phyloP scores from a whole-genome alignment of 1,139 yeast species.

The Geotrichum carabidarum region DNA sequence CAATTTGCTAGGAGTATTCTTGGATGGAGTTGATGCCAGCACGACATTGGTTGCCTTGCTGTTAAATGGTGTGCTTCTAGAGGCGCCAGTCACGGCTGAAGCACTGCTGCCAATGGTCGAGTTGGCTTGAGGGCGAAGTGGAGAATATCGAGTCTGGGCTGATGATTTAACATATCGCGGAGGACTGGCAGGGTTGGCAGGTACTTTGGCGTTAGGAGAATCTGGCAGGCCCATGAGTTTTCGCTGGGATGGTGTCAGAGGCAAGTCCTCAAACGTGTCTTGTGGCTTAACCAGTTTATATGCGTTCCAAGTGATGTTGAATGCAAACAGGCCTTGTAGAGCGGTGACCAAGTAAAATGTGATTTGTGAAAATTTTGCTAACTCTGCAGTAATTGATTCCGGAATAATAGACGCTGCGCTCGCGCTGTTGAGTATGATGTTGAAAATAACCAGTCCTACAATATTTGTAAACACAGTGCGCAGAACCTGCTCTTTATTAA shows the following conservation, averaged over 20 bases:
- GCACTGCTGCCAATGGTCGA: background rate
- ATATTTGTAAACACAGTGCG: conserved; percentile 37
- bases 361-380: background rate
- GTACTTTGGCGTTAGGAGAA: conserved; percentile 22
- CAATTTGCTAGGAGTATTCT: background rate
- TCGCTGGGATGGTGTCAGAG: conserved; percentile 42
- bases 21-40: background rate
- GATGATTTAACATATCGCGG: conserved; percentile 32
- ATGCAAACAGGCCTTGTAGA: conserved; percentile 36
- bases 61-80: background rate
- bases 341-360: conserved; percentile 6
- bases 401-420: background rate
- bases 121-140: conserved; percentile 23
- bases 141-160: conserved; percentile 28
- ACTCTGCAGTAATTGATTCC: background rate
- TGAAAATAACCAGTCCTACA: conserved; percentile 18
- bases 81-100: background rate
- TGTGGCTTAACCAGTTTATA: conserved; percentile 37
- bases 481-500: conserved; percentile 39
- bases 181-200: conserved; percentile 26
- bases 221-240: conserved; percentile 42
- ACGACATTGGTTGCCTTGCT: background rate
- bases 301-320: conserved; percentile 39
- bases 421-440: background rate
- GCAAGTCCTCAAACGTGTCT: conserved; percentile 41